Base-by-base conservation (phyloP, 2,329 filamentous ascomycete species). In the Cercospora brassicicola region DNA sequence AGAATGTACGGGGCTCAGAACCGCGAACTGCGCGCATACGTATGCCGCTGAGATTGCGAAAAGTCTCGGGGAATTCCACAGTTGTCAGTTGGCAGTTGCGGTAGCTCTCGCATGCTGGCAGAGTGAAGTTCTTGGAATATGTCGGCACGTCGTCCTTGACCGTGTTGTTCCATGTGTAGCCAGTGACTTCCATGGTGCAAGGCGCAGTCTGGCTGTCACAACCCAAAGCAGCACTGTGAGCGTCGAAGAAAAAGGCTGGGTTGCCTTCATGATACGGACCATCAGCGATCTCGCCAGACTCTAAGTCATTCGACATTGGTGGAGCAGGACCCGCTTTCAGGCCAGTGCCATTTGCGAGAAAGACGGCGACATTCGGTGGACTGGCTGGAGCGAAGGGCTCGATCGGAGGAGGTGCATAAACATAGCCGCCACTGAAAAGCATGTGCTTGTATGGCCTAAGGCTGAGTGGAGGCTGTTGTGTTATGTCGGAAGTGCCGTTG, bases 241-340 rank as follows among this genome's bases (percentile, higher is more conserved):
- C 82, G 72, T 85, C 79, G 78, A 87, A 86, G 81, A 83, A 85
- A 78, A 82, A 86, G 9, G 80, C 80, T 10, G 79, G 73, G 60
- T 82, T 77, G 30, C 75, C 76, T 10, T 80, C 79, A 11, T 66
- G 67, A 80, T 72, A 80, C 30, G 79, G 78, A 2, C 83, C 83
- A 9, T 81, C 82, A 6, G 81, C 81, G 65, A 87, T 81, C 65
- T 83, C 82, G 13, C 84, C 84, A 1, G 80, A 78, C 70, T 77
- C 71, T 72, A 78, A 42, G 70, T 71, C 39, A 55, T 64, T 60
- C 20, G 33, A 23, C 23, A 33, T 26, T 30, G 51, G 33, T 13
- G 62, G 42, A 51, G 56, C 39, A n/a, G 59, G 57, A 72, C 70
- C 45, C 5, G 67, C 67, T 11, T 69, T 66, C 18, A 73, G 66